Base-by-base conservation (phyloP, 495 filamentous ascomycete genomes). In the Podospora fimiseda region DNA sequence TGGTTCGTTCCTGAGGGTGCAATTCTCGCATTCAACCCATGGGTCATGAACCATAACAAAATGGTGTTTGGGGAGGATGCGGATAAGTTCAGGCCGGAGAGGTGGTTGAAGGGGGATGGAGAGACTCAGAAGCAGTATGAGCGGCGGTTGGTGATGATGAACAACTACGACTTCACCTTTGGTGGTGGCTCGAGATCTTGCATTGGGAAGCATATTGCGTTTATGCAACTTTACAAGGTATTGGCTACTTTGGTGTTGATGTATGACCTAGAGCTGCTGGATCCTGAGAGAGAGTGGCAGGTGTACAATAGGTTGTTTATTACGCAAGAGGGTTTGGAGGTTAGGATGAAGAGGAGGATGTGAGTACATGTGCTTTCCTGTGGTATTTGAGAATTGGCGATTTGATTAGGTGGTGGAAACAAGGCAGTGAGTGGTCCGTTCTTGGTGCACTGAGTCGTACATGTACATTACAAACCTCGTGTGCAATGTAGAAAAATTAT, bases 81-180 rank as follows among this genome's bases (percentile, higher is more conserved):
- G 1, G 70, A 75, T 6, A 48, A 53, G 1, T 83, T 80, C 59
- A 64, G 69, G 7, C 79, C 79, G 0, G 79, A 79, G 57, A 58
- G 79, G 15, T 82, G 80, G 79, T 59, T 82, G 20, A 52, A 47
- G 16, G 55, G 55, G 2, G 61, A 53, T 5, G 53, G 44, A 1
- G 61, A 68, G 51, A 48, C 19, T 1, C 60, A 59, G 15, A 48
- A 59, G 55, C 65, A 16, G 52, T 70, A 51, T 40, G 19, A 52
- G 45, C 53, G 36, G 57, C 67, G 68, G 58, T 45, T 53, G 52
- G 58, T 20, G 51, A 60, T 8, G 27, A 60, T 57, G 67, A 65
- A 56, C 48, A 62, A 33, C 15, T 56, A 59, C 1, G 70, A 70
- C 41, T 44, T 79, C 1, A 50, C 63, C 1, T 77, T 76, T 52